Base-by-base conservation (phyloP, 495 filamentous ascomycete genomes). In the Penicillium canariense region DNA sequence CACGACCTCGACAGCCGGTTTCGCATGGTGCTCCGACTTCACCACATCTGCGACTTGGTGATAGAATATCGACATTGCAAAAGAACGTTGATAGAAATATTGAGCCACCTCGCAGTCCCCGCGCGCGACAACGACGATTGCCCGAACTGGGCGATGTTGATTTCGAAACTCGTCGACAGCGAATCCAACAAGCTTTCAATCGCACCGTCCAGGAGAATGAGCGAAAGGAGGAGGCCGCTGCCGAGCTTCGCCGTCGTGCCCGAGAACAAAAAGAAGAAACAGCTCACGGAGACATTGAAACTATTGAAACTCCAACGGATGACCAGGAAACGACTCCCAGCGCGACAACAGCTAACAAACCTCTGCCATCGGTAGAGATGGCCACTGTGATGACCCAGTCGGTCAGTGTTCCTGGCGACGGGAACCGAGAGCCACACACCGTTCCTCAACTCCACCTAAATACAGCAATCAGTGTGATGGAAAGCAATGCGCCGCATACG, bases 111-210 rank as follows among this genome's bases (percentile, higher is more conserved):
- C 73, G 62, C 20, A 62, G 67, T 45, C 44, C 52, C 23, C 71
- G 79, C 55, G 43, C 72, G 22, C 61, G 74, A 42, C 71, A 72
- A 23, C 68, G 73, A 20, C 75, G 70, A 60, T 66, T 80, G 23
- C 80, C 80, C 18, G 81, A 84, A 62, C 59, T 90, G 46, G 85
- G 84, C 0, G 81, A 82, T 50, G 86, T 91, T 26, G 88, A 95
- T 67, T 92, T 91, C 61, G 89, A 82, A 31, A 87, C 85, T 40
- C 80, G 88, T 25, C 80, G 89, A 45, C 86, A 88, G 53, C 83
- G 80, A 38, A 93, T 93, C 52, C 85, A 90, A 59, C 81, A 89
- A 42, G 89, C 89, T 1, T 89, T 93, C 58, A 91, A 85, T 42
- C 85, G 86, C 50, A 87, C 85, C 18, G 83, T 91, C 38, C 81